A percentile compares a stretch with the other conserved stretches of the same genome.
Conservation (phyloP, 2,329 filamentous ascomycete genomes). For the Huntiella decipiens region DNA sequence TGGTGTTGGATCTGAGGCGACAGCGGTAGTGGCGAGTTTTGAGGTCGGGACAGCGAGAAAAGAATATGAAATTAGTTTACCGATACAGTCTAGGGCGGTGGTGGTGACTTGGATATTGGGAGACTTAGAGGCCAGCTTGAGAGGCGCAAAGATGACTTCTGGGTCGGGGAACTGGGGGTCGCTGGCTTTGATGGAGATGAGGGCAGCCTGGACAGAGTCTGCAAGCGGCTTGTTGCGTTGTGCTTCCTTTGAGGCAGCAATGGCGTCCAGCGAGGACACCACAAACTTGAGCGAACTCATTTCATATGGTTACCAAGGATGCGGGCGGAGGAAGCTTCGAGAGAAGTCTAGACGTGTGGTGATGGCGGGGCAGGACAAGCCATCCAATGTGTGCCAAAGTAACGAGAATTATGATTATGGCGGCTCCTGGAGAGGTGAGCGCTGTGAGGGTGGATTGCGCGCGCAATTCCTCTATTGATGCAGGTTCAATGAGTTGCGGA, state of each 20-base stretch:
- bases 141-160: constrained; percentile 74
- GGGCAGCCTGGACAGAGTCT: constrained; percentile 62
- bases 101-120: constrained; percentile 72
- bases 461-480: no score
- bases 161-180: constrained; percentile 71
- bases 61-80: constrained; percentile 96
- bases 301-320: constrained; percentile 5
- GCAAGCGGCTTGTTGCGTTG: constrained; percentile 67
- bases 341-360: constrained; percentile 1
- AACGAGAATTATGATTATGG: background rate
- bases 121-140: constrained; percentile 77
- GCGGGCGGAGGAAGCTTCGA: background rate
- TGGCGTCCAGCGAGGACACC: constrained; percentile 78
- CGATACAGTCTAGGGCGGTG: constrained; percentile 88
- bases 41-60: constrained; percentile 56
- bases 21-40: background rate
- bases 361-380: background rate
- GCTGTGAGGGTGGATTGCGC: no score
- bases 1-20: background rate
- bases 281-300: constrained; percentile 95
- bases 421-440: no score
- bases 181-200: constrained; percentile 70
- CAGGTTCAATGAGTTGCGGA: no score
- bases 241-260: constrained; percentile 80
- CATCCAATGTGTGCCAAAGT: background rate